These are phyloP conservation scores for Phytopythium vexans DNA, from an alignment of 352 stramenopile species.

Conservation along the genomic window DNA sequence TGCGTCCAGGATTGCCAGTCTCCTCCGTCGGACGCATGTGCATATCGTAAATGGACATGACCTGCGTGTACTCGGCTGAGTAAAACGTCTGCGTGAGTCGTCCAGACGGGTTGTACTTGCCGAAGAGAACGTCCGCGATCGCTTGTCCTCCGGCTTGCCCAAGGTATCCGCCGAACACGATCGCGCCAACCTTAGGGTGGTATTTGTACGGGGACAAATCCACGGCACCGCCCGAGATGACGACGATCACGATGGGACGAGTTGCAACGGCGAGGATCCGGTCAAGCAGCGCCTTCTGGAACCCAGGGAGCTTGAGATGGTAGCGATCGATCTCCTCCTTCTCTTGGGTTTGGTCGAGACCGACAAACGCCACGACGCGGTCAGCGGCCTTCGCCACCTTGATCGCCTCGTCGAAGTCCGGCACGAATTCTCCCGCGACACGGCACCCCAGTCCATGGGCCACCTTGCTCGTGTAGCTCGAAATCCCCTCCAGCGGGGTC, in stretches of 20 bases:
- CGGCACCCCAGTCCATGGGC: constrained; percentile 45
- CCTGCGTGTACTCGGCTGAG: constrained; percentile 36
- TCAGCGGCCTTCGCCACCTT: constrained; percentile 24
- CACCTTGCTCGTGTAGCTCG: constrained; percentile 22
- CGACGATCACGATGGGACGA: constrained; percentile 68
- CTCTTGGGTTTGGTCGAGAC: constrained; percentile 61
- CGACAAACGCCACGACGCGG: constrained; percentile 62
- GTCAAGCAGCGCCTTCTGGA: constrained; percentile 61
- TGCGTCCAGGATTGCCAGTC: constrained; percentile 66
- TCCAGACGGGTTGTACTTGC: constrained; percentile 60
- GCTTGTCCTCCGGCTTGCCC: constrained; percentile 67
- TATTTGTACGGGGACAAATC: constrained; percentile 59
- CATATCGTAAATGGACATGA: constrained; percentile 73
- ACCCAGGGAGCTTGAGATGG: constrained; percentile 53
- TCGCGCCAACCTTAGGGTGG: constrained; percentile 55
- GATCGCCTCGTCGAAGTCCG: constrained; percentile 51
- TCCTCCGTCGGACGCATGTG: constrained; percentile 72
- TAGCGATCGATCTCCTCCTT: constrained; percentile 66
- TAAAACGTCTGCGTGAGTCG: constrained; percentile 77
- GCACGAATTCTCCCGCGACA: constrained; percentile 43
- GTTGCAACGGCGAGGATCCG: constrained; percentile 37
- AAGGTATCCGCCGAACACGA: constrained; percentile 68
- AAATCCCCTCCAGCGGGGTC: constrained; percentile 53
- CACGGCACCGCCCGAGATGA: constrained; percentile 79
- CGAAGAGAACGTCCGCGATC: constrained; percentile 77